Evolutionary conservation across 2,329 filamentous ascomycete genomes (phyloP).

Genomic region (Xylariaceae sp.): DNA sequence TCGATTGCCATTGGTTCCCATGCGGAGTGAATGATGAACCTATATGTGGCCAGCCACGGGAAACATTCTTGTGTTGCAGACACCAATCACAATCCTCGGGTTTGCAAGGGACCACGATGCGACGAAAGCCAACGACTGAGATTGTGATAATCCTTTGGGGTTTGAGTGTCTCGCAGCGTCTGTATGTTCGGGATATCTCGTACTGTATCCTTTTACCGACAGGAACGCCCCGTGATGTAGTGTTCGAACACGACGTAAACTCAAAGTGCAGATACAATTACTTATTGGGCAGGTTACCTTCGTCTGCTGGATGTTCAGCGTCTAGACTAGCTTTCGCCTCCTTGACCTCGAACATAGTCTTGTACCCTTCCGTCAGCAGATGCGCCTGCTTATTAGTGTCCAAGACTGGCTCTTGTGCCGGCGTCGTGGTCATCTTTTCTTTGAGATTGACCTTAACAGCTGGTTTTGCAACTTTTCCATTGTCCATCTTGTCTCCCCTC

Average conservation of each 20-base stretch:
- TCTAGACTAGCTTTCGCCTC: constrained; percentile 18
- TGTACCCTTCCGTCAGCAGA: constrained; percentile 50
- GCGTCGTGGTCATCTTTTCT: constrained; percentile 45
- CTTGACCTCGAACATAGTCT: constrained; percentile 34
- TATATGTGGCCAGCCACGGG: background rate
- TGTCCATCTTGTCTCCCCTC: constrained; percentile 24
- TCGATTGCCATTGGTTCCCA: constrained; percentile 72
- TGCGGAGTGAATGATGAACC: constrained; percentile 15
- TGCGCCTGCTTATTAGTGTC: constrained; percentile 37
- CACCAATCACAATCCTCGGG: background rate
- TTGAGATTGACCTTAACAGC: constrained; percentile 46
- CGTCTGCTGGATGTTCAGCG: constrained; percentile 9
- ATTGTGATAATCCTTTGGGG: background rate
- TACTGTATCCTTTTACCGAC: too few relatives aligned
- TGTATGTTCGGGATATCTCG: too few relatives aligned
- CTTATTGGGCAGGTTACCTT: background rate
- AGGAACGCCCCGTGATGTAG: constrained; percentile 12
- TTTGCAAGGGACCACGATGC: background rate
- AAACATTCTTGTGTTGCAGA: background rate
- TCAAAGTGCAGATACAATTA: background rate
- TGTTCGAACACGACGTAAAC: background rate
- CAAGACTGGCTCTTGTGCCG: constrained; percentile 37
- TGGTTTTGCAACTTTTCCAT: constrained; percentile 30
- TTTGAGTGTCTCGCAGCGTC: background rate
- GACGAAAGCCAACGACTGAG: background rate